A percentile compares a stretch with the other conserved stretches of the same genome.
phyloP scores from a whole-genome alignment of 2,329 filamentous ascomycete species.

The Gnomoniopsis smithogilvyi region DNA sequence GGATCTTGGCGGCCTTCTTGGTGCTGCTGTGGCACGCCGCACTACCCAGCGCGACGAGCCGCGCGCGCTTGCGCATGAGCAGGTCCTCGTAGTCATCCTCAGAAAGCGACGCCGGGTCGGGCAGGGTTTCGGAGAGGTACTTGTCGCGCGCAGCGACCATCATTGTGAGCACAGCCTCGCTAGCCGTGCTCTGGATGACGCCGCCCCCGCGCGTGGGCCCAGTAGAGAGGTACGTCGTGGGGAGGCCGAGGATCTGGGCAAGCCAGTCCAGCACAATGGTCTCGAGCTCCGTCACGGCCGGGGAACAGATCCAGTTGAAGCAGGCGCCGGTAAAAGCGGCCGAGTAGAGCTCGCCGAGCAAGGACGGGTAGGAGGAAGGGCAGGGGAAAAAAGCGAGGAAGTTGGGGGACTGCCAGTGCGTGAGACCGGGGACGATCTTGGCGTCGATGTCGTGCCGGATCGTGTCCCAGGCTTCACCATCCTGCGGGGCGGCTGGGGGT shows the following conservation, averaged over 20 bases:
- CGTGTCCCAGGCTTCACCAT: slow-evolving; percentile 69
- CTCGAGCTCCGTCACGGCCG: slow-evolving; percentile 89
- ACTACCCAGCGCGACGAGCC: slow-evolving; percentile 77
- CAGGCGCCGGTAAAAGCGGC: slow-evolving; percentile 84
- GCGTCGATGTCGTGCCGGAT: slow-evolving; percentile 82
- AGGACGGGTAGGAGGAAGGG: slow-evolving; percentile 74
- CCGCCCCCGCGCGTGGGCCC: slow-evolving; percentile 73
- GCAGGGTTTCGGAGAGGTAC: slow-evolving; percentile 61
- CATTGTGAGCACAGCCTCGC: slow-evolving; percentile 80
- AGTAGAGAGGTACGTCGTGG: slow-evolving; percentile 69
- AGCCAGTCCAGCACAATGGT: slow-evolving; percentile 93
- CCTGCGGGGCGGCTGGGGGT: slow-evolving; percentile 60
- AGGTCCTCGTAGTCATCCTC: slow-evolving; percentile 57
- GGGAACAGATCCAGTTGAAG: slow-evolving; percentile 97
- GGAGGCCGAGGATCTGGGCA: slow-evolving; percentile 70
- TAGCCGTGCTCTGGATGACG: slow-evolving; percentile 91
- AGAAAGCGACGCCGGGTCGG: slow-evolving; percentile 32
- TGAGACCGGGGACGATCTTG: slow-evolving; percentile 88
- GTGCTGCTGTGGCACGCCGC: slow-evolving; percentile 79
- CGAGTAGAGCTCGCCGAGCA: slow-evolving; percentile 90
- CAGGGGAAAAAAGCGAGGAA: slow-evolving; percentile 97
- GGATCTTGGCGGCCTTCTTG: slow-evolving; percentile 82
- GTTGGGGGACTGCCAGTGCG: slow-evolving; percentile 89
- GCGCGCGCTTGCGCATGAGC: slow-evolving; percentile 62
- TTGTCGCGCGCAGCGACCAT: slow-evolving; percentile 86